A percentile compares a stretch with the other conserved stretches of the same genome.
phyloP scores from a whole-genome alignment of 208 protist genomes.

The Trypanosomatidae sp. region DNA sequence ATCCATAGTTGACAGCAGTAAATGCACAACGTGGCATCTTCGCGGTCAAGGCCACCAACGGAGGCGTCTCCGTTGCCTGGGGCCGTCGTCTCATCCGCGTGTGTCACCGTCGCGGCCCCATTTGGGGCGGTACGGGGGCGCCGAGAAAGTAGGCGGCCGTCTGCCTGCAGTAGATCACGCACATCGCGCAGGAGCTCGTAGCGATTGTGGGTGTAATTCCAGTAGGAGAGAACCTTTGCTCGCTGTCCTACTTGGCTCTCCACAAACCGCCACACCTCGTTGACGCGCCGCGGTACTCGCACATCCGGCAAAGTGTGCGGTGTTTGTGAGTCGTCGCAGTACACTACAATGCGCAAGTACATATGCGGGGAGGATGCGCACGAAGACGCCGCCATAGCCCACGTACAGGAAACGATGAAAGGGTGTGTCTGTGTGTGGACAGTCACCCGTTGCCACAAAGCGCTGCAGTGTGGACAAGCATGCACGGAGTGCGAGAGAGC shows the following conservation, averaged over 20 bases:
- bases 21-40: background rate
- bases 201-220: constrained; percentile 35
- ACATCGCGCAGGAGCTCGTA: constrained; percentile 48
- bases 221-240: constrained; percentile 55
- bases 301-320: constrained; percentile 23
- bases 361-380: background rate
- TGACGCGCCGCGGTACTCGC: constrained; percentile 17
- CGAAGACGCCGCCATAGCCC: background rate
- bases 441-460: background rate
- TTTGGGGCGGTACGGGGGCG: background rate
- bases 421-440: background rate
- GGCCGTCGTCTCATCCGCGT: constrained; percentile 2
- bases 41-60: background rate
- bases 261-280: constrained; percentile 19
- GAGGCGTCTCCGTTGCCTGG: constrained; percentile 5
- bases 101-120: background rate
- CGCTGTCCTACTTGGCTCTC: constrained; percentile 24
- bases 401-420: background rate
- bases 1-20: constrained; percentile 68
- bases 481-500: background rate
- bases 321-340: constrained; percentile 29
- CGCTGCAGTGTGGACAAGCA: background rate
- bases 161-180: constrained; percentile 23
- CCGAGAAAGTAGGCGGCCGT: background rate
- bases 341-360: constrained; percentile 37